phyloP scores from a whole-genome alignment of 306 rosid species.

The Hippophae gyantsensis region DNA sequence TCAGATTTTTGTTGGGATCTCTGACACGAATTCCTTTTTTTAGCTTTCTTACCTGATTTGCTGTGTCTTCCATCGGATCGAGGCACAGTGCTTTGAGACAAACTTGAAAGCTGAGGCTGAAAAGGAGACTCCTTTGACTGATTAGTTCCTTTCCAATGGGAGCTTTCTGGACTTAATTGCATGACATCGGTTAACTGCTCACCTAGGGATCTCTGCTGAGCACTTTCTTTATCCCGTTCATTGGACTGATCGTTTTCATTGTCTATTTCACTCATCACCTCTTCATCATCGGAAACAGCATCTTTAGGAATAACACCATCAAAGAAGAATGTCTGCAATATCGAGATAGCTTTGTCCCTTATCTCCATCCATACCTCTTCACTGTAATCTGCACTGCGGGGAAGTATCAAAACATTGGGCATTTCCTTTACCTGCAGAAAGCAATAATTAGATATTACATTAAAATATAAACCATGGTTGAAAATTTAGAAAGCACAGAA shows the following conservation, averaged over 20 bases:
- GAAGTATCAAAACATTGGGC: slow-evolving; percentile 98
- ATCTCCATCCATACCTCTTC: slow-evolving; percentile 99
- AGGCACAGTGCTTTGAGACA: slow-evolving; percentile 51
- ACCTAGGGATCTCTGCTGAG: slow-evolving; percentile 41
- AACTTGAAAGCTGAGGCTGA: slow-evolving; percentile 56
- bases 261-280: slow-evolving; percentile 50
- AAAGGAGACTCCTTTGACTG: slow-evolving; percentile 47
- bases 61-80: slow-evolving; percentile 77
- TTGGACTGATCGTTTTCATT: slow-evolving; percentile 58
- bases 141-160: slow-evolving; percentile 46
- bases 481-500: background rate
- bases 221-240: slow-evolving; percentile 46
- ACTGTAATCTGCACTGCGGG: slow-evolving; percentile 97
- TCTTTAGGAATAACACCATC: slow-evolving; percentile 71
- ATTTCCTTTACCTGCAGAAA: slow-evolving; percentile 87
- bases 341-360: slow-evolving; percentile 87
- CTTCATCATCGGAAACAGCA: slow-evolving; percentile 72
- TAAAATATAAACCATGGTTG: background rate
- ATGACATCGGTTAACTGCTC: slow-evolving; percentile 49
- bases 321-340: slow-evolving; percentile 74
- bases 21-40: slow-evolving; percentile 76
- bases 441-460: slow-evolving; percentile 13
- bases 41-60: slow-evolving; percentile 89
- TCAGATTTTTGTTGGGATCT: slow-evolving; percentile 64
- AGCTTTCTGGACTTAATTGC: slow-evolving; percentile 50